Evolutionary conservation across 371 early-diverging fungal species (phyloP), one percentile per base, ranked within the genome.

Genomic region (Mucor sp.): DNA sequence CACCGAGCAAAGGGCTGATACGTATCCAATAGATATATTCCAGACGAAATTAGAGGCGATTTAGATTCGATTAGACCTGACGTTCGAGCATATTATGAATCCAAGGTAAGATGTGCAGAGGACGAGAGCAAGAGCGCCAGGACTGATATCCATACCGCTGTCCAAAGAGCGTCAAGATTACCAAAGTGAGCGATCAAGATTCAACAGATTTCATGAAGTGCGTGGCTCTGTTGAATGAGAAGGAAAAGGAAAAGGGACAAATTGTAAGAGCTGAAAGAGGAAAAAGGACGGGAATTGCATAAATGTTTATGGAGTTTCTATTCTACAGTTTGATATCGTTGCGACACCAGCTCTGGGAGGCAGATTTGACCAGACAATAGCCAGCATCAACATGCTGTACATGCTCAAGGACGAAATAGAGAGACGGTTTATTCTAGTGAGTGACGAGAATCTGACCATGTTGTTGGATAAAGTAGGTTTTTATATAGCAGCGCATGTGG

Each of bases 161-260:
- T 56, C 28, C 2, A 6, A 23, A 79, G 82, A 85, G 85, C 12
- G 83, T 91, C 2, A 71, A 57, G 21, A 74, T 92, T 6, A 83
- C 86, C 32, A 70, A 74, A 44, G 67, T 81, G 9, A 61, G 62
- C 17, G 89, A 90, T 37, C 90, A 94, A 71, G 70, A 92, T 62
- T 80, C 93, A 6, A 96, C 95, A 1, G 97, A 97, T 67, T 92
- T 97, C 59, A 90, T 89, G 84, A 97, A 97, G 69, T 93, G 94
- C 60, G 79, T 95, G 0, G 30, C 65, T 27, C 53, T 76, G 17
- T 63, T 81, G 14, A 39, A 74, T 30, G 75, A 76, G 63, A 81
- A 77, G 35, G 81, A 81, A 68, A 27, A 64, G 43, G 47, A 69
- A 58, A 8, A 62, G 17, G 41, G 41, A 17, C 41, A 41, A 41